phyloP scores from a whole-genome alignment of 2,329 filamentous ascomycete species.

The Nothophaeocryptopus gaeumannii region DNA sequence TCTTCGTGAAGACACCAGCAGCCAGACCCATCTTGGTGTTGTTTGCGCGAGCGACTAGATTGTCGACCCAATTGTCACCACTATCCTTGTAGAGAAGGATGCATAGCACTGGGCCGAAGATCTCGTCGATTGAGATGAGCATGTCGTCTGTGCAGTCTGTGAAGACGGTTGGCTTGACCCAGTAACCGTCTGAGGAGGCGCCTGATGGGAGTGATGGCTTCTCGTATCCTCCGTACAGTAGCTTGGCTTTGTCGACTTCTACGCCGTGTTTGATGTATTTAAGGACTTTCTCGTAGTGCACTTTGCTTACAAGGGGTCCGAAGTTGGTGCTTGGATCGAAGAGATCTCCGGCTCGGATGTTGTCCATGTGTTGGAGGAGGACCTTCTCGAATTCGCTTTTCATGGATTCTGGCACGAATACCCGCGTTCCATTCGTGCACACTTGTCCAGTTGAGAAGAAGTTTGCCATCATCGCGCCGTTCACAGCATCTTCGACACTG shows the following conservation, averaged over 20 bases:
- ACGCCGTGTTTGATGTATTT: conserved; percentile 74
- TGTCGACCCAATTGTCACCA: conserved; percentile 53
- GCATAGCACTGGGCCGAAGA: conserved; percentile 84
- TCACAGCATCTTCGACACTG: conserved; percentile 73
- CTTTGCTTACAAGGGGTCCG: conserved; percentile 73
- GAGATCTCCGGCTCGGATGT: conserved; percentile 69
- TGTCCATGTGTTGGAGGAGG: conserved; percentile 66
- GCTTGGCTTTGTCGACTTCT: conserved; percentile 66
- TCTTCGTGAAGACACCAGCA: conserved; percentile 76
- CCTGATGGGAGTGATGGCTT: conserved; percentile 51
- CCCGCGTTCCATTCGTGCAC: conserved; percentile 87
- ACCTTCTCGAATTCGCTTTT: conserved; percentile 66
- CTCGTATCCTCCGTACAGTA: conserved; percentile 69
- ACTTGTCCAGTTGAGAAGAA: conserved; percentile 90
- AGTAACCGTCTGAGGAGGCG: conserved; percentile 64
- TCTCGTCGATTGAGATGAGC: conserved; percentile 77
- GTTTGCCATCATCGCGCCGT: conserved; percentile 90
- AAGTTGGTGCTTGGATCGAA: conserved; percentile 74
- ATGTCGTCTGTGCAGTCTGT: conserved; percentile 81
- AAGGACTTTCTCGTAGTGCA: conserved; percentile 75
- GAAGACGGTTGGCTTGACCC: conserved; percentile 81
- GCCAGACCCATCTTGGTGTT: conserved; percentile 74
- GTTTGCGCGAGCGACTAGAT: conserved; percentile 72
- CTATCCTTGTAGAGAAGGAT: conserved; percentile 66
- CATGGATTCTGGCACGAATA: conserved; percentile 70